phyloP scores from a whole-genome alignment of 2,329 filamentous ascomycete genomes.

The Aspergillus pseudoterreus region DNA sequence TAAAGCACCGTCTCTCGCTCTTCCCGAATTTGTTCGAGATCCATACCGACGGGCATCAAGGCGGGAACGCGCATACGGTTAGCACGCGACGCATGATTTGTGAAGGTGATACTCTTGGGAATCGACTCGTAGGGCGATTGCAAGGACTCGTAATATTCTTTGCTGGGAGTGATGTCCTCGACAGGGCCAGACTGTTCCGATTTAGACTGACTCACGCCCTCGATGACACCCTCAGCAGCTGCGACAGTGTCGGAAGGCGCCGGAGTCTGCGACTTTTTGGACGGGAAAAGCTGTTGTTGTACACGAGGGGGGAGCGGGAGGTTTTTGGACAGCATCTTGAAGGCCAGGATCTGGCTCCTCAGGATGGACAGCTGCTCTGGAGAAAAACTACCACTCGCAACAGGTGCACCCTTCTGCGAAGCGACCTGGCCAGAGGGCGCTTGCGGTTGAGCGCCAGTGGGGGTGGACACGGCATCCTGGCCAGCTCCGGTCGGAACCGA shows the following conservation, averaged over 20 bases:
- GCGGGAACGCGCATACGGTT: conserved; percentile 79
- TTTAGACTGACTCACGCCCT: conserved; percentile 35
- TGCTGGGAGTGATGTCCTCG: conserved; percentile 24
- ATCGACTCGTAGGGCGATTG: conserved; percentile 66
- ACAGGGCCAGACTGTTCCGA: conserved; percentile 28
- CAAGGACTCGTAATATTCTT: conserved; percentile 64
- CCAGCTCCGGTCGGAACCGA: conserved; percentile 24
- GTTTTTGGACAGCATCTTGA: conserved; percentile 86
- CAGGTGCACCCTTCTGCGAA: conserved; percentile 27
- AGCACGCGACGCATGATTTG: conserved; percentile 70
- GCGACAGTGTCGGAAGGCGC: conserved; percentile 34
- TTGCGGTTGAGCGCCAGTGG: conserved; percentile 19
- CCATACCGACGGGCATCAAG: conserved; percentile 82
- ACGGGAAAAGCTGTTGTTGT: conserved; percentile 78
- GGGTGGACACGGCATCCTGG: conserved; percentile 20
- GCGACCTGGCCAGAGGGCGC: conserved; percentile 12
- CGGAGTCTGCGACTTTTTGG: conserved; percentile 37
- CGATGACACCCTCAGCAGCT: conserved; percentile 32
- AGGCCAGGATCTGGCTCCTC: conserved; percentile 83
- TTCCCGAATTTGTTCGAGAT: conserved; percentile 78
- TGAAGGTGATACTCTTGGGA: conserved; percentile 65
- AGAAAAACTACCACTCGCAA: conserved; percentile 60
- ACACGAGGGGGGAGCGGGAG: conserved; percentile 72
- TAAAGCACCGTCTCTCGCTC: conserved; percentile 85
- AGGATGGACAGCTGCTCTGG: conserved; percentile 75